Conservation (phyloP, 2,329 filamentous ascomycete genomes). For the Madurella fahalii region DNA sequence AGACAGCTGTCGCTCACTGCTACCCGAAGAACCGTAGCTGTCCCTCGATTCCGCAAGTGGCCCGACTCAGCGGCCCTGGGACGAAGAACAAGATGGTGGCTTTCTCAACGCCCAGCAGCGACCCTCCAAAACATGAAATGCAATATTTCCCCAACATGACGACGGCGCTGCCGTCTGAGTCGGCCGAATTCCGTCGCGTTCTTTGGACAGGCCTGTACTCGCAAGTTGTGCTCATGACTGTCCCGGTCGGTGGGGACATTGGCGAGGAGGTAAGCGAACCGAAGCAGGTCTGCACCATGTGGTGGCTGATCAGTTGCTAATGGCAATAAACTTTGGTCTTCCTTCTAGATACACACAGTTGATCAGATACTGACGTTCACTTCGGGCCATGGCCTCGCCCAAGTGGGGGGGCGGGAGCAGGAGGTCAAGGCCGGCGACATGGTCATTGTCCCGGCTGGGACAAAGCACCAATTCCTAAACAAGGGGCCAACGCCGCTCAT, state of each 20-base stretch:
- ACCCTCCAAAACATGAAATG: slow-evolving; percentile 51
- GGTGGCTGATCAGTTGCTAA: not conserved
- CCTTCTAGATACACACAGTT: slow-evolving; percentile 47
- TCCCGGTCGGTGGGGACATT: slow-evolving; percentile 60
- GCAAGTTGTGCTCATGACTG: slow-evolving; percentile 61
- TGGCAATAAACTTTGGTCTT: no score
- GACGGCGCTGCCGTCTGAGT: slow-evolving; percentile 48
- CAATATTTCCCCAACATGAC: slow-evolving; percentile 57
- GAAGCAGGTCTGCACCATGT: no score
- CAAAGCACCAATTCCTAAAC: slow-evolving; percentile 58
- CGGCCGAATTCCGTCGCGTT: slow-evolving; percentile 57
- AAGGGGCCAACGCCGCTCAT: slow-evolving; percentile 56
- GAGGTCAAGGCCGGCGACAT: slow-evolving; percentile 33
- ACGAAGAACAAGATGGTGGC: slow-evolving; percentile 25
- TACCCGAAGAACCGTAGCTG: no score
- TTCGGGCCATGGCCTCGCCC: slow-evolving; percentile 37
- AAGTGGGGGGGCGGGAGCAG: slow-evolving; percentile 19
- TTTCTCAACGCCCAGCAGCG: slow-evolving; percentile 31
- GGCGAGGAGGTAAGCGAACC: slow-evolving; percentile 53
- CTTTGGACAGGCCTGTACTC: slow-evolving; percentile 60
- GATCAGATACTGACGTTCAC: slow-evolving; percentile 64
- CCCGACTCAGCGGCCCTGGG: no score
- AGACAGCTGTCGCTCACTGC: no score
- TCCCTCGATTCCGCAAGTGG: no score
- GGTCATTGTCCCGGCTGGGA: slow-evolving; percentile 53